Evolutionary conservation across 306 rosid genomes (phyloP).

Genomic region (Cucurbita moschata): DNA sequence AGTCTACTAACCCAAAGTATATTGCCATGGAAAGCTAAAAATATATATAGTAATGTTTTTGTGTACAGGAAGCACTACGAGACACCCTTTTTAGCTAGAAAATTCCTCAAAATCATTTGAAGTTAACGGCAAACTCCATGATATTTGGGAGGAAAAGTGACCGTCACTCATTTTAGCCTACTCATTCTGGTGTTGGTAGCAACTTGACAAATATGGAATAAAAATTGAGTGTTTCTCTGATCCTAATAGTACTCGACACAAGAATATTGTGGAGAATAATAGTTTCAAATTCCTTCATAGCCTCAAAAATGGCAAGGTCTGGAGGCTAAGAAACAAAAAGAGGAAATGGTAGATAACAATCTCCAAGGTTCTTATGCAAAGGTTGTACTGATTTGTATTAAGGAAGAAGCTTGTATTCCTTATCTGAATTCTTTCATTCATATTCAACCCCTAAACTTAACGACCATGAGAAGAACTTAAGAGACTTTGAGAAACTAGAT

Average conservation of each 20-base stretch:
- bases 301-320: not conserved
- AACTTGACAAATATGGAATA: not conserved
- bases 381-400: not conserved
- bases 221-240: not conserved
- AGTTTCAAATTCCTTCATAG: not conserved
- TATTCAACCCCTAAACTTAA: not conserved
- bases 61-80: not conserved
- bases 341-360: not conserved
- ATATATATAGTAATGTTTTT: not conserved
- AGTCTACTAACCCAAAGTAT: not conserved
- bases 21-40: not conserved
- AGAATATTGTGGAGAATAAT: not conserved
- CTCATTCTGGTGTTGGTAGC: slow-evolving; percentile 6
- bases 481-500: not conserved
- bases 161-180: not conserved
- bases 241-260: not conserved
- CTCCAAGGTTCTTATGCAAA: not conserved
- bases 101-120: not conserved
- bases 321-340: not conserved
- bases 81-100: not conserved
- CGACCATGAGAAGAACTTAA: not conserved
- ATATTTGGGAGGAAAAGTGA: not conserved
- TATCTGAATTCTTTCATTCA: not conserved
- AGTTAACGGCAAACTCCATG: not conserved
- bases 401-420: not conserved